Evolutionary conservation across 1,284 basidiomycete species (phyloP), one percentile per base, ranked within the genome.

Genomic region (Austroboletus novae-zelandiae): DNA sequence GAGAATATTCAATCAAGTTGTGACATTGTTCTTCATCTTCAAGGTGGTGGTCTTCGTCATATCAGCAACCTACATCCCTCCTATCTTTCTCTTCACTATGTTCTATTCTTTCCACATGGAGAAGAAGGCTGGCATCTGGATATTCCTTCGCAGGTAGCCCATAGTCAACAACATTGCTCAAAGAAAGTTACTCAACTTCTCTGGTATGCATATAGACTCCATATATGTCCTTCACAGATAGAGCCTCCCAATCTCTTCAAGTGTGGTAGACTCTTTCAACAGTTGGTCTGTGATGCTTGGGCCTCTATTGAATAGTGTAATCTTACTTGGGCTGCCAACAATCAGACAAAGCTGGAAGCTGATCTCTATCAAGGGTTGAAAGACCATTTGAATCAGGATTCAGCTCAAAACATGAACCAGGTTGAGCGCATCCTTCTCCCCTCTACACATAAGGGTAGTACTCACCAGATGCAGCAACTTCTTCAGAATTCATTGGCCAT

Each of bases 281-380:
- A 74, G n/a, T 75, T 70, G 39, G 30, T 69, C n/a, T n/a, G n/a
- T n/a, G n/a, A n/a, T n/a, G n/a, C n/a, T n/a, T n/a, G n/a, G n/a
- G n/a, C n/a, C n/a, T 61, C 59, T 0, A 56, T 61, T 29, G 67
- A 74, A 9, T 67, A 74, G 27, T 53, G 56, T 5, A 59, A 63
- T 5, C 61, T 76, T 0, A 48, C 47, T 0, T 76, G 47, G 50
- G 32, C 63, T 14, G 31, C 42, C 4, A 32, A 50, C 2, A 70
- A 80, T 53, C 78, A 81, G 46, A 48, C 40, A 0, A 54, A 48
- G 2, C 52, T 80, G 0, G 63, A 73, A 13, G 70, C 72, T 1
- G 61, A 71, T n/a, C 25, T 59, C 0, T 63, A 59, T 44, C 13
- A 43, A 29, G 53, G 50, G 0, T 13, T 62, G 0, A 9, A n/a